phyloP scores from a whole-genome alignment of 1,139 yeast species.

The Nakaseomyces bracarensis region DNA sequence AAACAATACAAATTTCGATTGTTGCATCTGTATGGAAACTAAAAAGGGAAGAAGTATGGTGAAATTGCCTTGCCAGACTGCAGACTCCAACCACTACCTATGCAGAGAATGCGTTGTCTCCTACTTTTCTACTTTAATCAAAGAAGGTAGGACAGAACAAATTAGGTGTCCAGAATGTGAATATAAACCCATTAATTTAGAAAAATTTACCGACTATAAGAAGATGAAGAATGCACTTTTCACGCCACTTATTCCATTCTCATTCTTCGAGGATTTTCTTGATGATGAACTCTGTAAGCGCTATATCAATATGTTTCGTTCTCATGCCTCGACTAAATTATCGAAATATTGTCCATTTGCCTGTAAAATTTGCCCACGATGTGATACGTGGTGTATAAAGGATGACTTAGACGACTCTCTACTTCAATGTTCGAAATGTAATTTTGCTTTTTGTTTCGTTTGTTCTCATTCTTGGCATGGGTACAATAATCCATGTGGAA shows the following conservation, averaged over 20 bases:
- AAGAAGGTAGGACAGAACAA: constrained; percentile 44
- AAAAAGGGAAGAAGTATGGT: constrained; percentile 43
- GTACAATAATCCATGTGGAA: constrained; percentile 40
- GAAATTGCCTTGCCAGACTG: constrained; percentile 32
- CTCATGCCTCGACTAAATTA: constrained; percentile 40
- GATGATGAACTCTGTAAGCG: constrained; percentile 33
- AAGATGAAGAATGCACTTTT: constrained; percentile 34
- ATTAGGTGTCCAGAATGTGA: constrained; percentile 55
- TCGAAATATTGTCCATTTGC: constrained; percentile 42
- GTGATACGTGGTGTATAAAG: constrained; percentile 41
- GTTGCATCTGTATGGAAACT: constrained; percentile 53
- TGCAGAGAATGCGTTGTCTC: constrained; percentile 45
- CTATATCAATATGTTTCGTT: constrained; percentile 36
- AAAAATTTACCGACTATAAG: constrained; percentile 23
- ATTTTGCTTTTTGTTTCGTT: constrained; percentile 50
- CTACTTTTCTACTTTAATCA: constrained; percentile 41
- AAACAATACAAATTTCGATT: constrained; percentile 38
- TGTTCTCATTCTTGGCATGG: constrained; percentile 68
- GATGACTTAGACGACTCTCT: constrained; percentile 45
- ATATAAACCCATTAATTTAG: constrained; percentile 30
- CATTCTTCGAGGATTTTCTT: constrained; percentile 33
- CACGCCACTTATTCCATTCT: constrained; percentile 34
- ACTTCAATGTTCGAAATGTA: constrained; percentile 46
- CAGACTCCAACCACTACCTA: constrained; percentile 37
- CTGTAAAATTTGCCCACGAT: constrained; percentile 48